phyloP scores from a whole-genome alignment of 805 yeast genomes.

The Ogataea minuta region DNA sequence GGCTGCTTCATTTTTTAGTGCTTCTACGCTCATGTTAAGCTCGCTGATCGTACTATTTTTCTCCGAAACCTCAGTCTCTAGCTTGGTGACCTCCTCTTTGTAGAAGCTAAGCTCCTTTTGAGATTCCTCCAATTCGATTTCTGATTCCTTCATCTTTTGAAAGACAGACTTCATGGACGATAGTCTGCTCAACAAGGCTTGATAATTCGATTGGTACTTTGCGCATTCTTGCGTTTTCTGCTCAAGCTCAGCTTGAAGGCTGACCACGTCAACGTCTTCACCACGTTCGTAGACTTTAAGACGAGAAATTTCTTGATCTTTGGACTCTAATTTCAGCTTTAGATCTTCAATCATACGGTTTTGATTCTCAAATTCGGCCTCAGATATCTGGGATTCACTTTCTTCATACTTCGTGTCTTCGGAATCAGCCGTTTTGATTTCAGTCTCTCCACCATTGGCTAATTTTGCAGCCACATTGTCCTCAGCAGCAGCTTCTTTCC shows the following conservation, averaged over 20 bases:
- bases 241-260: conserved; percentile 32
- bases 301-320: conserved; percentile 4
- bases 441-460: conserved; percentile 6
- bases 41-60: conserved; percentile 28
- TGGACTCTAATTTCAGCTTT: conserved; percentile 4
- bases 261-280: conserved; percentile 1
- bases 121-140: conserved; percentile 55
- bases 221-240: conserved; percentile 51
- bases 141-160: conserved; percentile 69
- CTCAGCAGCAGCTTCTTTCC: neutral
- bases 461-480: conserved; percentile 1
- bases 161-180: conserved; percentile 75
- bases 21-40: conserved; percentile 19
- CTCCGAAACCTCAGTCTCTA: conserved; percentile 35
- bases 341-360: conserved; percentile 1
- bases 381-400: neutral
- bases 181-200: conserved; percentile 56
- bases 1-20: conserved; percentile 32
- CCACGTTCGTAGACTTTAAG: neutral
- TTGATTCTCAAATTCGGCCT: neutral
- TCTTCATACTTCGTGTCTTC: neutral
- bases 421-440: neutral
- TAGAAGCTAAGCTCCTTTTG: conserved; percentile 45
- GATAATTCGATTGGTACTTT: conserved; percentile 57
- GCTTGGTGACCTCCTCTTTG: conserved; percentile 34